phyloP scores from a whole-genome alignment of 1,139 yeast species.

The Debaryomyces sp. region DNA sequence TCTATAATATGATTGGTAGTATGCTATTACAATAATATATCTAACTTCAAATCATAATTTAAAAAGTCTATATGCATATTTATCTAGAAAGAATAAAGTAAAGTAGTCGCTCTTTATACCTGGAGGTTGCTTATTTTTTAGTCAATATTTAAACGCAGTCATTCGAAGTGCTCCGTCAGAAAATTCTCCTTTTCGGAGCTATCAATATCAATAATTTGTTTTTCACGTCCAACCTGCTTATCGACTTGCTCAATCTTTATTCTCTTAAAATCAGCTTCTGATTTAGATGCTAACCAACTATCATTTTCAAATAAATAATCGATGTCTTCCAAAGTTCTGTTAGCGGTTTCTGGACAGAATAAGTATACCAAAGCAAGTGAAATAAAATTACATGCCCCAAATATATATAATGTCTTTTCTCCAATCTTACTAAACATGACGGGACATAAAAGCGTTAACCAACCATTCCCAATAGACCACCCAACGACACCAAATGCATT shows the following conservation, averaged over 20 bases:
- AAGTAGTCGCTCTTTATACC: too few relatives aligned
- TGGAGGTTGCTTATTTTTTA: neutral
- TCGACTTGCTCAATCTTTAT: neutral
- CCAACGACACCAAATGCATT: slow-evolving; percentile 51
- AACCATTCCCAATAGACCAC: slow-evolving; percentile 50
- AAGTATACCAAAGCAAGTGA: slow-evolving; percentile 18
- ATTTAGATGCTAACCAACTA: slow-evolving; percentile 12
- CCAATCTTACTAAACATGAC: slow-evolving; percentile 40
- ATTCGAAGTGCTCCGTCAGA: neutral
- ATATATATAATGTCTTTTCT: slow-evolving; percentile 45
- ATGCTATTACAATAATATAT: too few relatives aligned
- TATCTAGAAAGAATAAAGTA: neutral
- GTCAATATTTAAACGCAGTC: neutral
- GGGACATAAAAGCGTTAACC: slow-evolving; percentile 52
- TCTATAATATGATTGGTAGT: neutral
- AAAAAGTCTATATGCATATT: neutral
- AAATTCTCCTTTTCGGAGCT: neutral
- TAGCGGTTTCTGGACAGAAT: slow-evolving; percentile 64
- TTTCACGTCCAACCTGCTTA: neutral
- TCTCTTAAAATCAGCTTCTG: slow-evolving; percentile 9
- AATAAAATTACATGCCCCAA: slow-evolving; percentile 32
- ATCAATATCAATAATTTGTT: neutral
- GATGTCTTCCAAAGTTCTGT: slow-evolving; percentile 63
- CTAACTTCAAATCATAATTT: neutral
- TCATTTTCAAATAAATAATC: slow-evolving; percentile 31